phyloP scores from a whole-genome alignment of 2,329 filamentous ascomycete genomes.

The Colletotrichum tabaci region DNA sequence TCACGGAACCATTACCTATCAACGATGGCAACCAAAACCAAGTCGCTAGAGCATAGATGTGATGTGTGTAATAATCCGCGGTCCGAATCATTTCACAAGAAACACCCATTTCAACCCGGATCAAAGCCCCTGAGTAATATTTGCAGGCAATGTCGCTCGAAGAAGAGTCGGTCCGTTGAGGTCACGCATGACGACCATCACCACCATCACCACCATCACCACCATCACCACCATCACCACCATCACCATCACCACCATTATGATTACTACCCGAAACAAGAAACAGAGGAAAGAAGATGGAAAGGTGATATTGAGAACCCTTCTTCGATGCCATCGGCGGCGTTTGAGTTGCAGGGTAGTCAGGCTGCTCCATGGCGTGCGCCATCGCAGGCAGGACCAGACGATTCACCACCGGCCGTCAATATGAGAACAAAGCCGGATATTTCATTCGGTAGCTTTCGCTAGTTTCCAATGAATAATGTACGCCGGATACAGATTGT shows the following conservation, averaged over 20 bases:
- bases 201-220: background rate
- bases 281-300: background rate
- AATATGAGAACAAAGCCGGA: background rate
- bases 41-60: background rate
- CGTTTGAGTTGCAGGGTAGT: background rate
- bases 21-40: background rate
- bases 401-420: background rate
- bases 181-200: background rate
- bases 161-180: background rate
- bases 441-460: background rate
- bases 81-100: background rate
- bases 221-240: background rate
- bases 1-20: background rate
- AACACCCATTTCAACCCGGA: background rate
- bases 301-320: background rate
- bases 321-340: background rate
- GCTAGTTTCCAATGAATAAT: background rate
- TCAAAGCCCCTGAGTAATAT: background rate
- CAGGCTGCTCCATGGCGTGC: background rate
- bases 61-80: background rate
- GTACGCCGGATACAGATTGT: too few species aligned
- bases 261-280: background rate
- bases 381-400: background rate
- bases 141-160: conserved; percentile 2
- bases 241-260: background rate